Percentiles rank a stretch among this genome's conserved stretches.
Evolutionary conservation across 2,329 filamentous ascomycete genomes (phyloP).

Genomic region (Beauveria varroae): DNA sequence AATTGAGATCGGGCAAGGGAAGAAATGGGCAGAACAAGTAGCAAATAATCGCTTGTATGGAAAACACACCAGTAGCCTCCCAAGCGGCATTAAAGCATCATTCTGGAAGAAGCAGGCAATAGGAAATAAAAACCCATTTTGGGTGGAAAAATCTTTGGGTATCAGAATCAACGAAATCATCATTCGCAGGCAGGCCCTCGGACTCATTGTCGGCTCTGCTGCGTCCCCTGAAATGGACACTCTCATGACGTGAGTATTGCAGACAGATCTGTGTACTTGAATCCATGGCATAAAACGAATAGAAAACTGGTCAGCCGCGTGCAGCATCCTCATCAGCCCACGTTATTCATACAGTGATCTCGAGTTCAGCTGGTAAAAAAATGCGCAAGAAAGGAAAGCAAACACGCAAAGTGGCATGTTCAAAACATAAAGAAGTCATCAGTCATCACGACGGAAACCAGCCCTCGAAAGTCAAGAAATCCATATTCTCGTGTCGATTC

Average conservation of each 20-base stretch:
- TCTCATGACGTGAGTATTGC: slow-evolving; percentile 10
- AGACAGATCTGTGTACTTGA: slow-evolving; percentile 7
- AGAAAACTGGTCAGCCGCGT: neutral
- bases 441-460: neutral
- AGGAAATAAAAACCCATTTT: neutral
- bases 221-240: neutral
- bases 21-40: neutral
- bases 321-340: neutral
- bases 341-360: neutral
- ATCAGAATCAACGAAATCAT: slow-evolving; percentile 9
- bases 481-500: neutral
- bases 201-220: neutral
- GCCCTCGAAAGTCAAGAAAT: neutral
- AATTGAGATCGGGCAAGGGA: neutral
- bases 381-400: neutral
- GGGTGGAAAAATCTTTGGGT: slow-evolving; percentile 6
- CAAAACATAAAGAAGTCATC: neutral
- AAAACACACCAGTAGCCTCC: neutral
- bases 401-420: neutral
- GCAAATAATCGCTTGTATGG: neutral
- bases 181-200: slow-evolving; percentile 1
- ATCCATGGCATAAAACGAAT: neutral
- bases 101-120: neutral
- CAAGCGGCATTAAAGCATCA: neutral
- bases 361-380: neutral